A percentile compares a stretch with the other conserved stretches of the same genome.
Evolutionary conservation across 1,284 basidiomycete species (phyloP).

Genomic region (Leccinum colubrinum): DNA sequence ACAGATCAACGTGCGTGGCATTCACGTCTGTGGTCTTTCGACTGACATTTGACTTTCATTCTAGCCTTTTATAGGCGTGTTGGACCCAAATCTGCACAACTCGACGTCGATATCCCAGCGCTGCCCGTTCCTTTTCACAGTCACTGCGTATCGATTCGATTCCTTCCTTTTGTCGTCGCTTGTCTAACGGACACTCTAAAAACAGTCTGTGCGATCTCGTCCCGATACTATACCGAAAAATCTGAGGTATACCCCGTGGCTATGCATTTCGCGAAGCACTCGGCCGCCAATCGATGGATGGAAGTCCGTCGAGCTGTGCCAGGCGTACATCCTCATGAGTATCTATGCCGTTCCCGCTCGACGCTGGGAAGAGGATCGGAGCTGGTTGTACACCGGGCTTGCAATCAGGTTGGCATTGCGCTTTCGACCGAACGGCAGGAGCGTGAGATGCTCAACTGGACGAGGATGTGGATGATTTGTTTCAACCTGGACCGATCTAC

Average conservation of each 20-base stretch:
- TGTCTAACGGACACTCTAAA: not conserved
- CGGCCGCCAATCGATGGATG: conserved; percentile 80
- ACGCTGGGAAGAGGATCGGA: conserved; percentile 80
- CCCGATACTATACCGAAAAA: conserved; percentile 71
- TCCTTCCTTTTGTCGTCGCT: not conserved
- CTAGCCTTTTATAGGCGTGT: conserved; percentile 70
- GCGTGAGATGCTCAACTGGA: conserved; percentile 73
- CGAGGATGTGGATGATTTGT: conserved; percentile 81
- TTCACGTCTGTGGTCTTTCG: not conserved
- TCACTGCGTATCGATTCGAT: conserved; percentile 50
- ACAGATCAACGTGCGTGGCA: conserved; percentile 59
- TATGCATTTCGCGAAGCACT: conserved; percentile 45
- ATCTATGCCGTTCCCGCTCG: conserved; percentile 76
- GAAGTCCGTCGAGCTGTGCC: conserved; percentile 64
- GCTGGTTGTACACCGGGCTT: conserved; percentile 79
- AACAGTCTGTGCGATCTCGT: conserved; percentile 75
- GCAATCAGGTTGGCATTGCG: conserved; percentile 57
- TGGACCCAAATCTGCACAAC: conserved; percentile 74
- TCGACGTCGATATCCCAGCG: conserved; percentile 70
- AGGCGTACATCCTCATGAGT: conserved; percentile 73
- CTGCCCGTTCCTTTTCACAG: conserved; percentile 82
- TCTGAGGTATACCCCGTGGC: conserved; percentile 36
- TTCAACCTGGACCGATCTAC: conserved; percentile 83
- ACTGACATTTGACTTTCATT: conserved; percentile 5
- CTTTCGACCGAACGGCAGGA: conserved; percentile 58